These are phyloP conservation scores for Lecanicillium sp. DNA, from an alignment of 2,329 filamentous ascomycete genomes.

Conservation along the genomic window DNA sequence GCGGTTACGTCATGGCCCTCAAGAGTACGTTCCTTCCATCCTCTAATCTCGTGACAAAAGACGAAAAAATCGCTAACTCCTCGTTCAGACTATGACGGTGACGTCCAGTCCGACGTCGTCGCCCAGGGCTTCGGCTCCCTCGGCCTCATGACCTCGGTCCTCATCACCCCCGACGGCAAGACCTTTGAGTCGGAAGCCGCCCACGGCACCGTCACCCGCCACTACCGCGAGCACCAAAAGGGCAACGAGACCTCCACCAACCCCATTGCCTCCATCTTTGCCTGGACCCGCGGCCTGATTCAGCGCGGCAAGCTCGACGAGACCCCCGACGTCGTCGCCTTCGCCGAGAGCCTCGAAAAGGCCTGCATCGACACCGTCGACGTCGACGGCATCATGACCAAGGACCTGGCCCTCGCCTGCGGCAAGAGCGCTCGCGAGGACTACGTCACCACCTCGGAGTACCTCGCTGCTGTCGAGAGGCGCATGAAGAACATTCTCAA, in stretches of 20 bases:
- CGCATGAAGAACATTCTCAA: slow-evolving; percentile 74
- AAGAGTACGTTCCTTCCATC: slow-evolving; percentile 63
- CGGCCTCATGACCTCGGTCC: slow-evolving; percentile 95
- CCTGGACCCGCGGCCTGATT: slow-evolving; percentile 90
- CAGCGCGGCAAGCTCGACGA: slow-evolving; percentile 90
- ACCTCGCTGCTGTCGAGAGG: slow-evolving; percentile 86
- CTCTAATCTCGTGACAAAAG: too few relatives aligned
- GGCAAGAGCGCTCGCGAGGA: slow-evolving; percentile 77
- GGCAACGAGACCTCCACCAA: slow-evolving; percentile 95
- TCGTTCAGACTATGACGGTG: slow-evolving; percentile 83
- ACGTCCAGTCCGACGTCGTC: slow-evolving; percentile 97
- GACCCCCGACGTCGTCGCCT: slow-evolving; percentile 86
- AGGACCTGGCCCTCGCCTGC: slow-evolving; percentile 92
- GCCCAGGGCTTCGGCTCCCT: slow-evolving; percentile 97
- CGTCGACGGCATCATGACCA: slow-evolving; percentile 94
- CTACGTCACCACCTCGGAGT: slow-evolving; percentile 89
- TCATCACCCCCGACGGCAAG: slow-evolving; percentile 93
- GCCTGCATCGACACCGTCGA: slow-evolving; percentile 94
- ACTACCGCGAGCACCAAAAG: slow-evolving; percentile 99
- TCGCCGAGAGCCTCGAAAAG: slow-evolving; percentile 85
- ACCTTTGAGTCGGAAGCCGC: slow-evolving; percentile 97
- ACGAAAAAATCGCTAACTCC: background rate
- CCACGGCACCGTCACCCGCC: slow-evolving; percentile 95
- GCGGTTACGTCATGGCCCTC: slow-evolving; percentile 93
- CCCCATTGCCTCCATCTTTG: slow-evolving; percentile 98